phyloP scores from a whole-genome alignment of 345 rosid species.

The Acer campestre region DNA sequence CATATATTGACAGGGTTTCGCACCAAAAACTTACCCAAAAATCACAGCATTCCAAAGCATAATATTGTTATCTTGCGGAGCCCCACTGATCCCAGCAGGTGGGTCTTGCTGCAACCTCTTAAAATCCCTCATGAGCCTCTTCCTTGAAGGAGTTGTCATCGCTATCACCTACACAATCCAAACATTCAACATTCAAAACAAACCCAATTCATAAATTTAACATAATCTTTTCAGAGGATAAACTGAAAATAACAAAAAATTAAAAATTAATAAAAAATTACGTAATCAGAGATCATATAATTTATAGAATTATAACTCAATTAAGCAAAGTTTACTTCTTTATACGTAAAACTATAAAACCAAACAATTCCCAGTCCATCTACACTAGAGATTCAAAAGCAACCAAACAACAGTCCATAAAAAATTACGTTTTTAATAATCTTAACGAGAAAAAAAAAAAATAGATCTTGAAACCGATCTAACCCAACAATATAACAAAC shows the following conservation, averaged over 20 bases:
- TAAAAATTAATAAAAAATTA: not conserved
- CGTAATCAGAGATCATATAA: not conserved
- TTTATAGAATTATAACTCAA: not conserved
- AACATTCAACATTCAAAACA: not conserved
- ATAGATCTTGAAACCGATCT: constrained; percentile 14
- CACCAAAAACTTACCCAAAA: constrained; percentile 38
- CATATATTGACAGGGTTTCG: not conserved
- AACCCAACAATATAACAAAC: not conserved
- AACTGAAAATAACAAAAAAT: not conserved
- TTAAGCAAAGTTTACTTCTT: not conserved
- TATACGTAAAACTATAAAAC: not conserved
- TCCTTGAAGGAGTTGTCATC: constrained; percentile 60
- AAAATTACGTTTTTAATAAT: not conserved
- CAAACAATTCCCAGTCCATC: not conserved
- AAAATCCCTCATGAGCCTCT: constrained; percentile 70
- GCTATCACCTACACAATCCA: constrained; percentile 15
- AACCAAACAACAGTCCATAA: not conserved
- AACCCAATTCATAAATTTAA: not conserved
- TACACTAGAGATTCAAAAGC: not conserved
- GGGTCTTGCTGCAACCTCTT: constrained; percentile 67
- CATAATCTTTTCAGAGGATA: not conserved
- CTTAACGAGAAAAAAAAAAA: not conserved
- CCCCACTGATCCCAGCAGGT: constrained; percentile 57
- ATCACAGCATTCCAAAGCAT: constrained; percentile 69
- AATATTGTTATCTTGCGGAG: constrained; percentile 60